A percentile compares a stretch with the other conserved stretches of the same genome.
Evolutionary conservation across 202 grass and related monocot species (phyloP).

Genomic region (Schoenoplectus tabernaemontani): DNA sequence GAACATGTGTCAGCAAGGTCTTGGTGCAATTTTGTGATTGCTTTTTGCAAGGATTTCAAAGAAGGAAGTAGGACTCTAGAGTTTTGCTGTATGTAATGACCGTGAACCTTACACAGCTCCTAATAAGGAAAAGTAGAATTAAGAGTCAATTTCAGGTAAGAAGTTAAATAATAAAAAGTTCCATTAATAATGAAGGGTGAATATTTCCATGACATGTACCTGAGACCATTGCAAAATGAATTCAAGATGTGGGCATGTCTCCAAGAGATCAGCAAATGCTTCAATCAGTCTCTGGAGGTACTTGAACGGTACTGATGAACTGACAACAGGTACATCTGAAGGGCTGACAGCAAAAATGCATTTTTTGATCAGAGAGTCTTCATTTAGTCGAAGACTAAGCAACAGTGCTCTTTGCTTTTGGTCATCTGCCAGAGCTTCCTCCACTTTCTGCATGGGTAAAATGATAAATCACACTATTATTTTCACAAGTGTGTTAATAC

Average conservation of each 20-base stretch:
- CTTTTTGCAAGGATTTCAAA: slow-evolving; percentile 77
- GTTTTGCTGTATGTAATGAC: slow-evolving; percentile 82
- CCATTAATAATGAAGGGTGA: not conserved
- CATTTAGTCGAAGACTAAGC: slow-evolving; percentile 77
- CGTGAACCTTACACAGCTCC: slow-evolving; percentile 83
- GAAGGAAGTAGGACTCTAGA: slow-evolving; percentile 72
- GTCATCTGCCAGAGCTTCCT: slow-evolving; percentile 70
- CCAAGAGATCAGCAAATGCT: slow-evolving; percentile 67
- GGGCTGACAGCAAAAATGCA: slow-evolving; percentile 83
- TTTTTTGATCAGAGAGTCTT: slow-evolving; percentile 82
- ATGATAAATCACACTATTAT: not conserved
- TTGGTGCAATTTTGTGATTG: slow-evolving; percentile 85
- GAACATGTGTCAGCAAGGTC: slow-evolving; percentile 81
- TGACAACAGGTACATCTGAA: slow-evolving; percentile 44
- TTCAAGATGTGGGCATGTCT: slow-evolving; percentile 84
- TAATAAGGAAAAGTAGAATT: slow-evolving; percentile 18
- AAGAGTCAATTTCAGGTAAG: not conserved
- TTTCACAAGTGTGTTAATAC: not conserved
- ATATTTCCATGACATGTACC: slow-evolving; percentile 28
- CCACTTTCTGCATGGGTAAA: slow-evolving; percentile 55
- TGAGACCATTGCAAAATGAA: slow-evolving; percentile 81
- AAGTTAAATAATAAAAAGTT: not conserved
- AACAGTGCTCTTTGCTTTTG: slow-evolving; percentile 74
- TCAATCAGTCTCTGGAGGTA: slow-evolving; percentile 83
- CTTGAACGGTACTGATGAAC: slow-evolving; percentile 56